phyloP scores from a whole-genome alignment of 345 rosid species.

The Microthlaspi erraticum region DNA sequence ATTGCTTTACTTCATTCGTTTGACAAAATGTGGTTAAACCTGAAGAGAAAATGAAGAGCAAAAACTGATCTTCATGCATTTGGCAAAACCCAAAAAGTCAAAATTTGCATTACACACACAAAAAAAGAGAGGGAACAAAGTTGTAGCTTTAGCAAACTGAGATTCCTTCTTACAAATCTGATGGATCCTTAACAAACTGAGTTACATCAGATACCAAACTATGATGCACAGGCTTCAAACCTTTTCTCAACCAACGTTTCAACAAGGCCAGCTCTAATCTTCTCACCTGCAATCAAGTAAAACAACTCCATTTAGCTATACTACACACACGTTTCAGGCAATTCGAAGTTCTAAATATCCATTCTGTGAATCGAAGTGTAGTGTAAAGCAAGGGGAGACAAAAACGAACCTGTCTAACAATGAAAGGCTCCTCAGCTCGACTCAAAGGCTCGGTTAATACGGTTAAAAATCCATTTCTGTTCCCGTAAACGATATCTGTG shows the following conservation, averaged over 20 bases:
- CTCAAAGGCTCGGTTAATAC: constrained; percentile 79
- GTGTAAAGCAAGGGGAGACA: not conserved
- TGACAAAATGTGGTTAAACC: too few relatives aligned
- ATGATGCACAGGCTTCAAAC: constrained; percentile 69
- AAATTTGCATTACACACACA: constrained; percentile 19
- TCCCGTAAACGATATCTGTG: constrained; percentile 89
- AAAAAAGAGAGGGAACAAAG: constrained; percentile 1
- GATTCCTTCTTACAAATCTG: constrained; percentile 46
- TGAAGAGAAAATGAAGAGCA: constrained; percentile 30
- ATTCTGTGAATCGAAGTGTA: not conserved
- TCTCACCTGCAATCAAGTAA: constrained; percentile 67
- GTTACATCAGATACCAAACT: constrained; percentile 63
- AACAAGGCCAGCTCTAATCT: constrained; percentile 70
- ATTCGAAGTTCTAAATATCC: constrained; percentile 1
- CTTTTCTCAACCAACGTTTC: constrained; percentile 67
- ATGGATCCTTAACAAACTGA: constrained; percentile 63
- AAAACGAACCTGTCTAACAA: constrained; percentile 87
- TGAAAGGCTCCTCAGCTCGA: constrained; percentile 82
- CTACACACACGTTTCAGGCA: not conserved
- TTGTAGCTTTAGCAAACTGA: constrained; percentile 30
- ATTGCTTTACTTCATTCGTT: too few relatives aligned
- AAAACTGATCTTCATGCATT: constrained; percentile 54
- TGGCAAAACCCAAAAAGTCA: constrained; percentile 23
- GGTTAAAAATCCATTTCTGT: constrained; percentile 83
- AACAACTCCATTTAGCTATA: constrained; percentile 11